Percentiles rank a stretch among this genome's conserved stretches.
These are phyloP conservation scores for Kazachstania bromeliacearum DNA, from an alignment of 805 yeast genomes.

Conservation along the genomic window DNA sequence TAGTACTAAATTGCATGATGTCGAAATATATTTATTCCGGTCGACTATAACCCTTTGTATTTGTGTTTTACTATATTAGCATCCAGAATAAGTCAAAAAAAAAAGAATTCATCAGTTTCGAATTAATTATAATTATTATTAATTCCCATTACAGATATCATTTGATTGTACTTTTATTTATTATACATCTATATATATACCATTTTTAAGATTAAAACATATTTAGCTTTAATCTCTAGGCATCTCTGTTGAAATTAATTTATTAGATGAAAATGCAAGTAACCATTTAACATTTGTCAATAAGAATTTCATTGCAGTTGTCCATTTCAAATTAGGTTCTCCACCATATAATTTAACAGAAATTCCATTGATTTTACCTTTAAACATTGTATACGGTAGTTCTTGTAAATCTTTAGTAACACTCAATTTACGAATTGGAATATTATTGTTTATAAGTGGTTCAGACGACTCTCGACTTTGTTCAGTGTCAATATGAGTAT, in stretches of 20 bases:
- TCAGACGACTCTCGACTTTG: background rate
- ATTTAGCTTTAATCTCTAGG: no score
- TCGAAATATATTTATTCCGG: no score
- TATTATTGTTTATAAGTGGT: background rate
- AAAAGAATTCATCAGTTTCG: no score
- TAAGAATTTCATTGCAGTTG: constrained; percentile 75
- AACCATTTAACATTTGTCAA: constrained; percentile 80
- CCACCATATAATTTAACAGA: constrained; percentile 61
- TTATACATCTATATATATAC: no score
- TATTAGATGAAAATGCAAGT: constrained; percentile 58
- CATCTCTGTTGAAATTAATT: constrained; percentile 1
- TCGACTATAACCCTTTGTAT: no score
- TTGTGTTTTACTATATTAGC: no score
- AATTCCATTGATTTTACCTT: constrained; percentile 67
- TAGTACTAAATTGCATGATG: no score
- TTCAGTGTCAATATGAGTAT: background rate
- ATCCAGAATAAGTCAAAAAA: no score
- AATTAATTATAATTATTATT: no score
- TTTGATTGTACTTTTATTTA: no score
- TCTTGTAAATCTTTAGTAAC: constrained; percentile 26
- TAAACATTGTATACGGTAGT: constrained; percentile 63
- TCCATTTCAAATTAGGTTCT: constrained; percentile 71
- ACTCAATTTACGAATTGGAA: background rate
- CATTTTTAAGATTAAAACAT: no score
- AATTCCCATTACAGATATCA: no score